Conservation (phyloP, 73 alveolate species). For the Symbiodinium pilosum region DNA sequence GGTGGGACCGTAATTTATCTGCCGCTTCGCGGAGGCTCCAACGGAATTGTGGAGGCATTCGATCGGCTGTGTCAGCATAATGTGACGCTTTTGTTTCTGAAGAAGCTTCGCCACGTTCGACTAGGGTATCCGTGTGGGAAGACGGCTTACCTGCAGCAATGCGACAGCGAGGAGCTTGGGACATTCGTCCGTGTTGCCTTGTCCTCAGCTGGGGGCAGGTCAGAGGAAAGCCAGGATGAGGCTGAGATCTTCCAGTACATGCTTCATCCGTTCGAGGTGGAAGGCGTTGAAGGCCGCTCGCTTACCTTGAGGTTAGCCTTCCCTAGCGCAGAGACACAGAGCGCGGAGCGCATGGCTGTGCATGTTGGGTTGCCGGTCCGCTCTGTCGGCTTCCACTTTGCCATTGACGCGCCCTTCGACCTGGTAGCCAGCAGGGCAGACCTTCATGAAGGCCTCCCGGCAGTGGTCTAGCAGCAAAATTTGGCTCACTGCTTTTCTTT, state of each 20-base stretch:
- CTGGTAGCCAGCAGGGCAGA: constrained; percentile 48
- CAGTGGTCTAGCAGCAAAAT: no score
- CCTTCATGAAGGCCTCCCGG: constrained; percentile 35
- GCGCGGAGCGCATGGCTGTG: constrained; percentile 1
- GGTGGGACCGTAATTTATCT: constrained; percentile 48
- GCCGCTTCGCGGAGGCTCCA: constrained; percentile 23
- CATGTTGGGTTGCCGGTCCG: constrained; percentile 74
- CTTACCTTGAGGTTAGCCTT: background rate
- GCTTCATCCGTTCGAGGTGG: background rate
- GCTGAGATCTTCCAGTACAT: background rate
- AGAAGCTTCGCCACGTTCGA: constrained; percentile 13
- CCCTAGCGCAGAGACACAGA: background rate
- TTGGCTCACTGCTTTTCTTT: no score
- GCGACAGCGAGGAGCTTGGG: background rate
- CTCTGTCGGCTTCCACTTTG: constrained; percentile 48
- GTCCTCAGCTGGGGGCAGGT: background rate
- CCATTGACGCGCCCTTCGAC: constrained; percentile 60
- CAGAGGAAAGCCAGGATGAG: background rate
- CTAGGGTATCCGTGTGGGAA: constrained; percentile 28
- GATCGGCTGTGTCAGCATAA: constrained; percentile 26
- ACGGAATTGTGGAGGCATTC: constrained; percentile 34
- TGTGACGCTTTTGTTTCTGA: constrained; percentile 28
- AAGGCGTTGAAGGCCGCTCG: background rate
- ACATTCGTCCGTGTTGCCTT: background rate
- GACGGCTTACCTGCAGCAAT: background rate